Conservation (phyloP, 305 asterid species). For the Fraxinus albicans region DNA sequence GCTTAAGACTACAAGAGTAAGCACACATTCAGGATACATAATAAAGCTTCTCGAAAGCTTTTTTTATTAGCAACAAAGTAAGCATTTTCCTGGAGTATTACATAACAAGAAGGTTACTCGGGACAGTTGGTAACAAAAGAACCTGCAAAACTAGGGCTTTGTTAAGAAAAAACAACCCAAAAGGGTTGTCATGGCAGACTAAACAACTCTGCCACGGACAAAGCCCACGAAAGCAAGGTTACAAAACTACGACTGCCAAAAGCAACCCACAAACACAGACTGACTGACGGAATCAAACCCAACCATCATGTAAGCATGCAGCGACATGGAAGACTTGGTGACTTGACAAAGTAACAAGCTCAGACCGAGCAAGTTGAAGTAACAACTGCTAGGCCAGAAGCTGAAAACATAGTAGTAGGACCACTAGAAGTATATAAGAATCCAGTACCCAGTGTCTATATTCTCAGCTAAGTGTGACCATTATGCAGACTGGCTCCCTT, state of each 20-base stretch:
- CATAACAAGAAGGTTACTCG: conserved; percentile 30
- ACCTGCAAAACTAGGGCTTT: conserved; percentile 72
- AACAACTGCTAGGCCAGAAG: conserved; percentile 18
- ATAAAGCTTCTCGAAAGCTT: not conserved
- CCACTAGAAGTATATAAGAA: conserved; percentile 30
- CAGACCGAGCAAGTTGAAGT: not conserved
- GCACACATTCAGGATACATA: not conserved
- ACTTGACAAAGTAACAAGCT: conserved; percentile 3
- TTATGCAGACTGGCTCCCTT: conserved; percentile 22
- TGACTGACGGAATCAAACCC: conserved; percentile 19
- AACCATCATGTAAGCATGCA: conserved; percentile 12
- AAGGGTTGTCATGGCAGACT: conserved; percentile 52
- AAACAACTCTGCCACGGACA: conserved; percentile 58
- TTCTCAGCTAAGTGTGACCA: conserved; percentile 46
- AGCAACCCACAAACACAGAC: conserved; percentile 38
- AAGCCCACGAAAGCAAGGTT: conserved; percentile 52
- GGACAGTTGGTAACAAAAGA: conserved; percentile 33
- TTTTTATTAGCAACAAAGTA: conserved; percentile 20
- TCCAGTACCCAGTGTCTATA: conserved; percentile 35
- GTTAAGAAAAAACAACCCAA: conserved; percentile 47
- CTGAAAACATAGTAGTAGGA: conserved; percentile 36
- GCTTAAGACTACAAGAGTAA: not conserved
- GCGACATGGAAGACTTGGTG: conserved; percentile 19
- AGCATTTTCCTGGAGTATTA: conserved; percentile 1
- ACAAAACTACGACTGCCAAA: conserved; percentile 39